A percentile compares a stretch with the other conserved stretches of the same genome.
Evolutionary conservation across 2,329 filamentous ascomycete genomes (phyloP).

Genomic region (Exophiala sp.): DNA sequence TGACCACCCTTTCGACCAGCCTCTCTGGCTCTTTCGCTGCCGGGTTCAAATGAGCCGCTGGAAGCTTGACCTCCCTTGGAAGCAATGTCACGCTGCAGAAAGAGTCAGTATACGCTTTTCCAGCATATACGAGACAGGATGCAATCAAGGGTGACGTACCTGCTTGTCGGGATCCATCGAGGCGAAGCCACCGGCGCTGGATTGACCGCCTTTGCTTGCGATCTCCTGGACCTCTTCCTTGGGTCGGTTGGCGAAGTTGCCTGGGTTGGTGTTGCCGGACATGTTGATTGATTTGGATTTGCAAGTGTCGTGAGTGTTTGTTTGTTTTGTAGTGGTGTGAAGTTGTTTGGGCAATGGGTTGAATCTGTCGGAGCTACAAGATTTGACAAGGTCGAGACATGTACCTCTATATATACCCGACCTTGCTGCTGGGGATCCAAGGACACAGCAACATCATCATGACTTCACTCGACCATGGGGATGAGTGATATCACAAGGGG

Average conservation of each 20-base stretch:
- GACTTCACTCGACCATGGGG: neutral
- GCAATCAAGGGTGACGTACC: constrained; percentile 17
- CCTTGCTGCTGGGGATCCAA: too few species aligned
- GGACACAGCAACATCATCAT: too few species aligned
- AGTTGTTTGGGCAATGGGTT: too few species aligned
- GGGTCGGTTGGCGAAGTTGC: constrained; percentile 36
- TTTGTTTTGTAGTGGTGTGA: too few species aligned
- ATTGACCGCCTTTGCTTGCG: constrained; percentile 34
- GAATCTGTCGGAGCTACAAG: too few species aligned
- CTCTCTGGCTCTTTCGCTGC: constrained; percentile 49
- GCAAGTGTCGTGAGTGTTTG: too few species aligned
- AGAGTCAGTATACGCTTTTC: neutral
- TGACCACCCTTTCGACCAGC: constrained; percentile 51
- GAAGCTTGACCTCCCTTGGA: constrained; percentile 52
- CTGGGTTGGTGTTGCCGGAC: constrained; percentile 28
- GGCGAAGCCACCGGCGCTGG: constrained; percentile 31
- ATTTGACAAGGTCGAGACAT: neutral
- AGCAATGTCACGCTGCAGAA: constrained; percentile 47
- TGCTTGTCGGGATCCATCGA: constrained; percentile 33
- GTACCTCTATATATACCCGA: neutral
- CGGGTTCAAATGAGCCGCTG: constrained; percentile 50
- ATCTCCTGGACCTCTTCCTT: constrained; percentile 37
- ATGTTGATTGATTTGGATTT: neutral
- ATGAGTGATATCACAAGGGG: neutral
- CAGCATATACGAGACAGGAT: neutral